Evolutionary conservation across 202 grass and related monocot genomes (phyloP).

Genomic region (Bolboschoenoplectus hybrid): DNA sequence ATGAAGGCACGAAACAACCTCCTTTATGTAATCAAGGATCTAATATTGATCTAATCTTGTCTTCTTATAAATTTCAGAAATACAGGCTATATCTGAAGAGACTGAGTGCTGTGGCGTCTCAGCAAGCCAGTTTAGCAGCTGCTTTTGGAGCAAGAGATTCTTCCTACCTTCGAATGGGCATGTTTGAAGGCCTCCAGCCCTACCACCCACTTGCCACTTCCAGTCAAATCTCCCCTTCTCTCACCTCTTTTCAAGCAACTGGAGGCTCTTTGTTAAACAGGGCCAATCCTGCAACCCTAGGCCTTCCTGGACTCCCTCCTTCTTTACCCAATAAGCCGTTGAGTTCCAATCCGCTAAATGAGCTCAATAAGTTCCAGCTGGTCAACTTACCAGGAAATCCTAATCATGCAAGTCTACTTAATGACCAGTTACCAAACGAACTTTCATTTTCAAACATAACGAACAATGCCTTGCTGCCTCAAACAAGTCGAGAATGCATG

Average conservation of each 20-base stretch:
- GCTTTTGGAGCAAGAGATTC: constrained; percentile 82
- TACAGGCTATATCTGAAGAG: constrained; percentile 95
- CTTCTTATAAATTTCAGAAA: constrained; percentile 62
- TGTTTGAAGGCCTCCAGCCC: constrained; percentile 66
- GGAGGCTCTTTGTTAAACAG: constrained; percentile 49
- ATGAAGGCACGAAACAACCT: neutral
- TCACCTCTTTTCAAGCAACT: constrained; percentile 66
- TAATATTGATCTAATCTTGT: neutral
- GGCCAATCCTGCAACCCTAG: constrained; percentile 46
- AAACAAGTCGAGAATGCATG: constrained; percentile 35
- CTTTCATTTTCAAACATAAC: constrained; percentile 39
- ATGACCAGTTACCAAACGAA: constrained; percentile 33
- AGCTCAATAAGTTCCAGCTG: constrained; percentile 50
- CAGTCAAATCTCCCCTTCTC: constrained; percentile 43
- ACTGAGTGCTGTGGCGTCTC: constrained; percentile 71
- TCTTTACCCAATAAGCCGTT: constrained; percentile 42
- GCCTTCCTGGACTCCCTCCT: constrained; percentile 56
- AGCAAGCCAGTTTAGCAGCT: constrained; percentile 82
- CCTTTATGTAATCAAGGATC: neutral
- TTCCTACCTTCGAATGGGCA: constrained; percentile 73
- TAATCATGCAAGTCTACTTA: constrained; percentile 46
- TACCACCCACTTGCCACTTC: constrained; percentile 59
- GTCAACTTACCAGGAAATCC: constrained; percentile 52
- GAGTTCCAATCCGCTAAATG: constrained; percentile 36
- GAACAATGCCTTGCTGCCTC: constrained; percentile 30